Conservation (phyloP, 78 protist species). For the Cyanophora paradoxa region DNA sequence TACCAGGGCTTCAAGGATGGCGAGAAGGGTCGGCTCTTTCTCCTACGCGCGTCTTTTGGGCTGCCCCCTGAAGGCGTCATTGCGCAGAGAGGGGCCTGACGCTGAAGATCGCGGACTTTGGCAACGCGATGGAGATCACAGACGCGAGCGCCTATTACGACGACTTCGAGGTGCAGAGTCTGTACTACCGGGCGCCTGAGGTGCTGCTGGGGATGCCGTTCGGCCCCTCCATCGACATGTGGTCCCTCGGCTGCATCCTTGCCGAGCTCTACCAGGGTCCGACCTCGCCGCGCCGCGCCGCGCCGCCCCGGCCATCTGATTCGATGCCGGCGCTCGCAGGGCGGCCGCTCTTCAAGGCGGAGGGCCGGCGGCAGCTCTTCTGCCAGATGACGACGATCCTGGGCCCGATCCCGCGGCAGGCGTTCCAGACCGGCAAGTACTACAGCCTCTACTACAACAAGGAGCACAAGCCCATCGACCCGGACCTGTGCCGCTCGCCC, state of each 20-base stretch:
- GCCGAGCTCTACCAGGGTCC: conserved; percentile 22
- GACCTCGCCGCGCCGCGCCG: not conserved
- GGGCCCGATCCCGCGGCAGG: not conserved
- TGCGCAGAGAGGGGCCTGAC: not conserved
- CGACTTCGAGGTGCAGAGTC: conserved; percentile 9
- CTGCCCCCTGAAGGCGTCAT: not conserved
- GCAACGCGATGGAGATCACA: not conserved
- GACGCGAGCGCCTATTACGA: not conserved
- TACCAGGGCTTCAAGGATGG: too few species aligned
- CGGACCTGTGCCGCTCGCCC: not conserved
- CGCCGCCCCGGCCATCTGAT: not conserved
- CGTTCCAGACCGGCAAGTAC: not conserved
- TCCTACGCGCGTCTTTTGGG: too few species aligned
- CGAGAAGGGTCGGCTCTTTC: too few species aligned
- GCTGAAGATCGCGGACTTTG: conserved; percentile 12
- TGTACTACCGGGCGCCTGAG: conserved; percentile 43
- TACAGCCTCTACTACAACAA: not conserved
- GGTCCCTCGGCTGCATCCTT: conserved; percentile 46
- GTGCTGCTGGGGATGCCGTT: conserved; percentile 34
- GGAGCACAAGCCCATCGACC: not conserved
- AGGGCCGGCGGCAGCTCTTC: not conserved
- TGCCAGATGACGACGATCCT: not conserved
- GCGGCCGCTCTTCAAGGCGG: conserved; percentile 11
- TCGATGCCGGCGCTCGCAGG: not conserved
- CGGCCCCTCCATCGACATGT: conserved; percentile 38